phyloP scores from a whole-genome alignment of 441 rosid species.

The Brassica balearica region DNA sequence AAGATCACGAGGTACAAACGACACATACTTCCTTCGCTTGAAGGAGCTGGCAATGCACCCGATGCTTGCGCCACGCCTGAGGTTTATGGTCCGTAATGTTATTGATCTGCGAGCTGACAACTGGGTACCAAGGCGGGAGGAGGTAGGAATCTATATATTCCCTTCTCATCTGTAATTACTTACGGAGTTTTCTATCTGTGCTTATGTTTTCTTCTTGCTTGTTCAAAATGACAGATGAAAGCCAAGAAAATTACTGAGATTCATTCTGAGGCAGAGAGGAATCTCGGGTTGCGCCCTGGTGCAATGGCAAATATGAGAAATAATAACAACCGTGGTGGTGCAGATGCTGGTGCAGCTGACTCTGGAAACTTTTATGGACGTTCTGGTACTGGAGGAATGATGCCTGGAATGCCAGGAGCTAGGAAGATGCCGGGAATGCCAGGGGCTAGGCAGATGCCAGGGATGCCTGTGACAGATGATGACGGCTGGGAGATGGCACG shows the following conservation, averaged over 20 bases:
- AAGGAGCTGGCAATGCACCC: conserved; percentile 68
- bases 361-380: conserved; percentile 55
- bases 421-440: conserved; percentile 49
- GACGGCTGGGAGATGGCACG: conserved; percentile 68
- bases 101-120: conserved; percentile 76
- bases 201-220: conserved; percentile 10
- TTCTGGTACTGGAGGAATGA: conserved; percentile 71
- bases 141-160: conserved; percentile 51
- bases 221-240: conserved; percentile 61
- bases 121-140: conserved; percentile 96
- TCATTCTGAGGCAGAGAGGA: conserved; percentile 89
- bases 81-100: conserved; percentile 82
- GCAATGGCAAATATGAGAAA: conserved; percentile 83
- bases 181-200: neutral
- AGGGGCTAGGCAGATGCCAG: conserved; percentile 21
- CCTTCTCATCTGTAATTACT: neutral
- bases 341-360: conserved; percentile 53
- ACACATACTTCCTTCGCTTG: conserved; percentile 63
- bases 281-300: conserved; percentile 94
- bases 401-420: conserved; percentile 70
- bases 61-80: conserved; percentile 67
- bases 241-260: conserved; percentile 93
- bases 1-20: conserved; percentile 72
- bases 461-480: conserved; percentile 58
- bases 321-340: conserved; percentile 55